Percentiles rank a stretch among this genome's conserved stretches.
phyloP scores from a whole-genome alignment of 805 yeast genomes.

The Spathaspora passalidarum region DNA sequence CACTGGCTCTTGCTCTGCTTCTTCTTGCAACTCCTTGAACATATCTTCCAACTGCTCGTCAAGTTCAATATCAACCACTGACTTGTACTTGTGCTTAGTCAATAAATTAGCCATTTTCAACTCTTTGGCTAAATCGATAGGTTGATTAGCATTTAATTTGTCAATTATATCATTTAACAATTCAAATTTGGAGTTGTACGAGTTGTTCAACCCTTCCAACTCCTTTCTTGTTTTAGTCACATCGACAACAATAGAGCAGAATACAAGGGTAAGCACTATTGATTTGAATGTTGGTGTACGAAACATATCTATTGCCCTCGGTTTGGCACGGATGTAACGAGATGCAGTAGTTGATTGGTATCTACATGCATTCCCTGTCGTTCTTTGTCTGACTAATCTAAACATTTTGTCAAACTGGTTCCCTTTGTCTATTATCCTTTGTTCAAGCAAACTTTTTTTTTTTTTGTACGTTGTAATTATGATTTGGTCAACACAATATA shows the following conservation, averaged over 20 bases:
- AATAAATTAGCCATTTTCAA: slow-evolving; percentile 41
- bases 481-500: no score
- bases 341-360: slow-evolving; percentile 8
- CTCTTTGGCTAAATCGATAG: slow-evolving; percentile 42
- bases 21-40: slow-evolving; percentile 5
- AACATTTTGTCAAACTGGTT: background rate
- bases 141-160: slow-evolving; percentile 29
- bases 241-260: slow-evolving; percentile 48
- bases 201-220: slow-evolving; percentile 39
- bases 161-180: slow-evolving; percentile 29
- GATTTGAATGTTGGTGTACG: slow-evolving; percentile 36
- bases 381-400: background rate
- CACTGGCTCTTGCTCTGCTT: background rate
- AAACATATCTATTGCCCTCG: slow-evolving; percentile 23
- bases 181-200: slow-evolving; percentile 33
- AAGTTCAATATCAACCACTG: slow-evolving; percentile 34
- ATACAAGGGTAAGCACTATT: slow-evolving; percentile 32
- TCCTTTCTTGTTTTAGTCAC: slow-evolving; percentile 44
- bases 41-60: slow-evolving; percentile 35
- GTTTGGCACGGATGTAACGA: slow-evolving; percentile 11
- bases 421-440: background rate
- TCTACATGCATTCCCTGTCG: background rate
- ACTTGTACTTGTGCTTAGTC: slow-evolving; percentile 33
- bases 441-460: background rate
- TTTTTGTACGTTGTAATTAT: no score